Evolutionary conservation across 306 rosid genomes (phyloP), one percentile per base, ranked within the genome.

Genomic region (Erythrophleum fordii): DNA sequence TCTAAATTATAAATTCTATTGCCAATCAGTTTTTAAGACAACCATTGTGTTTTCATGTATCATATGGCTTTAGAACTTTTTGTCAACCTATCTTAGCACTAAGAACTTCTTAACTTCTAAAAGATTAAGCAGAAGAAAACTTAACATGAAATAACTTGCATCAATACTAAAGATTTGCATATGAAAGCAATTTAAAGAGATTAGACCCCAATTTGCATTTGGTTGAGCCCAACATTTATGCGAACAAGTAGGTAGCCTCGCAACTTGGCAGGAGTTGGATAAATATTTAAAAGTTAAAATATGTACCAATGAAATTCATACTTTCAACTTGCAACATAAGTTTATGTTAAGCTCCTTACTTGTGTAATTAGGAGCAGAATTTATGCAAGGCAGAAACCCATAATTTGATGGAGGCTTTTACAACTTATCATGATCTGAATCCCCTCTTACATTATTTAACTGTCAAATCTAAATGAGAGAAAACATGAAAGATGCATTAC

Each of bases 171-270:
- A 48, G n/a, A 2, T 46, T 71, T 71, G 74, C 76, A 53, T 3
- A 25, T 53, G 12, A 79, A 23, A 84, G 42, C 17, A 48, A 72
- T 11, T 29, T 11, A 44, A 48, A 55, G 82, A 82, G 75, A 51
- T 62, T 92, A 77, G 49, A 93, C 99, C 98, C 99, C 98, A 44
- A 93, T 82, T 75, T 97, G 99, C 99, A 95, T 95, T 82, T 95
- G 99, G 79, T 93, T 95, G 77, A 95, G 98, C 68, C 99, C 99
- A 13, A 98, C 99, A 81, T 95, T 95, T 1, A 98, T 86, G 83
- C 91, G 93, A 58, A 95, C 99, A 49, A 90, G 86, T 68, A 95
- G 98, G 89, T 87, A 95, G 58, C 99, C 99, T 74, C 65, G 85
- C 0, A 94, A 85, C 55, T 89, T 83, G 3, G 68, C 81, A 39